These are phyloP conservation scores for Debaryomyces sp. DNA, from an alignment of 1,139 yeast species.

Conservation along the genomic window DNA sequence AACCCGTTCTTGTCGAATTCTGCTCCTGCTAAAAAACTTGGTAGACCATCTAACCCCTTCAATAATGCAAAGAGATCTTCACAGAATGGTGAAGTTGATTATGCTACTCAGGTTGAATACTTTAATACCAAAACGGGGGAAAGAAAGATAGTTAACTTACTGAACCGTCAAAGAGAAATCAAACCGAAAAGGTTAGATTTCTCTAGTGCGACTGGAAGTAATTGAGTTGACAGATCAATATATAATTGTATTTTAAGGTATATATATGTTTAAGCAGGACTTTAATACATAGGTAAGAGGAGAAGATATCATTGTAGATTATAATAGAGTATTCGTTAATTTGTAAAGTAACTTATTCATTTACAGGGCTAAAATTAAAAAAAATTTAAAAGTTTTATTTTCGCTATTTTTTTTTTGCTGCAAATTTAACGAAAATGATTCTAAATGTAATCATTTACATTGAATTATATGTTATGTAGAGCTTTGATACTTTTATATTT, in stretches of 20 bases:
- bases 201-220: conserved; percentile 6
- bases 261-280: conserved; percentile 7
- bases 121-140: conserved; percentile 44
- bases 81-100: conserved; percentile 21
- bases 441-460: not conserved
- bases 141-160: conserved; percentile 33
- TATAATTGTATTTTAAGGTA: not conserved
- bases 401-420: not conserved
- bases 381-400: too few species aligned
- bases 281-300: conserved; percentile 1
- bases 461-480: not conserved
- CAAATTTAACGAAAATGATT: not conserved
- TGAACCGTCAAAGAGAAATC: conserved; percentile 37
- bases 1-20: conserved; percentile 1
- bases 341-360: too few species aligned
- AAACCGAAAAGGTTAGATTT: conserved; percentile 47
- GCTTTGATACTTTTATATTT: not conserved
- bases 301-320: not conserved
- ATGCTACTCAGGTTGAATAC: conserved; percentile 43
- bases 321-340: not conserved
- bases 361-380: too few species aligned
- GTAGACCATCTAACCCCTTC: conserved; percentile 9
- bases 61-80: too few species aligned
- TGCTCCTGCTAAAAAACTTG: not conserved
- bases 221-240: not conserved